Evolutionary conservation across 768 basidiomycete genomes (phyloP), one percentile per base, ranked within the genome.

Genomic region (Agaricus subrufescens): DNA sequence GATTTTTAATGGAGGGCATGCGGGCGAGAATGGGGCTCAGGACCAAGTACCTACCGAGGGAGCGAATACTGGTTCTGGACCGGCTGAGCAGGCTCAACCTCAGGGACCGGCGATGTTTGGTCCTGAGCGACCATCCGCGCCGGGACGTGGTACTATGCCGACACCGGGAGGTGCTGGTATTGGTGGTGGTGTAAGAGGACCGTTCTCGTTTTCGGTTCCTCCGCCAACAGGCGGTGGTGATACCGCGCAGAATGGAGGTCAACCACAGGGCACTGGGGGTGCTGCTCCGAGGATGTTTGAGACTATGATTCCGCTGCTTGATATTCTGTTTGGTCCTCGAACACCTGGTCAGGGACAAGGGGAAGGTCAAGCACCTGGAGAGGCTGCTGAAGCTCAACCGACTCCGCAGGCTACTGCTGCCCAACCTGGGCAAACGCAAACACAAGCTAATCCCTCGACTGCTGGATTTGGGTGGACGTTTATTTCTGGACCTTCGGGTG

Each of bases 381-480:
- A 40, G 25, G 25, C 47, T 11, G 14, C 11, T 34, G 34, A 34
- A 11, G 8, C 1, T 9, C 31, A 9, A 31, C 31, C 5, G 29
- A 12, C 10, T 11, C 46, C 38, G 1, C 54, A 40, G 31, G 19
- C 19, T 19, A 23, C 47, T 11, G 14, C 11, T 5, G 23, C 39
- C 12, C 58, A 44, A 45, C 53, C 53, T 7, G 54, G 57, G 5
- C 57, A 48, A 43, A 47, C 53, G 3, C 54, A 60, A 45, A 42
- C 45, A 15, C 58, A 48, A 26, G 14, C 19, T 30, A 9, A 15
- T 46, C 19, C 14, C 8, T 25, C 45, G 10, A n/a, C 27, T 8
- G 7, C 25, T 3, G 45, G 27, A 25, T 26, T 46, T 29, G 26
- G 30, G 12, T 48, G 30, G 40, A 42, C 40, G 8, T 34, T 34